Conservation (phyloP, 768 basidiomycete species). For the Pleurotus tuber-regium region DNA sequence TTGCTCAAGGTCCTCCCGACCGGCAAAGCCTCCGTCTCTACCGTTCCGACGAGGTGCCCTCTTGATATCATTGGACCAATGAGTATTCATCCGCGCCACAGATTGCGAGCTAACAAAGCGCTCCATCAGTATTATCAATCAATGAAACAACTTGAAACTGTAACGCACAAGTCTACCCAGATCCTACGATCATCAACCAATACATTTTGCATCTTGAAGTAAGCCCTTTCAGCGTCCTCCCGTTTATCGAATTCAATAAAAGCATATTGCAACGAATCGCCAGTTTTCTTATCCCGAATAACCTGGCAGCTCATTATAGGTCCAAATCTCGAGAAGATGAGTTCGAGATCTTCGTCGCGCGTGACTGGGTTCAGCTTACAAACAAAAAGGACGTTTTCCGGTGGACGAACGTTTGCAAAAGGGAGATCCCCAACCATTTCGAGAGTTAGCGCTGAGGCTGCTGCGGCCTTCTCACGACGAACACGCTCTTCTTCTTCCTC, state of each 20-base stretch:
- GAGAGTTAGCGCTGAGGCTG: slow-evolving; percentile 90
- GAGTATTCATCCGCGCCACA: slow-evolving; percentile 79
- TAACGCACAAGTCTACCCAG: slow-evolving; percentile 96
- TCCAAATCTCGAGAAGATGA: slow-evolving; percentile 96
- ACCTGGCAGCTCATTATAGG: slow-evolving; percentile 97
- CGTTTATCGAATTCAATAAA: slow-evolving; percentile 97
- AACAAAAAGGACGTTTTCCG: slow-evolving; percentile 97
- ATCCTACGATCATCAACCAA: slow-evolving; percentile 96
- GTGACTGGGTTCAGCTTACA: slow-evolving; percentile 98
- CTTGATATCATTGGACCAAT: slow-evolving; percentile 79
- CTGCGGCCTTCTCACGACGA: slow-evolving; percentile 84
- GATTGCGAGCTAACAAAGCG: slow-evolving; percentile 88
- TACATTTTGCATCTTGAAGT: slow-evolving; percentile 99
- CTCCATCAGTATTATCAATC: neutral
- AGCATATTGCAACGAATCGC: slow-evolving; percentile 96
- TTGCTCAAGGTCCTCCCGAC: slow-evolving; percentile 71
- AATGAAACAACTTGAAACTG: slow-evolving; percentile 1
- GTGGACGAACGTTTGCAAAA: slow-evolving; percentile 96
- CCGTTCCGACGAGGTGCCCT: slow-evolving; percentile 38
- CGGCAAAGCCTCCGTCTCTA: slow-evolving; percentile 57
- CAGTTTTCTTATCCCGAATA: slow-evolving; percentile 92
- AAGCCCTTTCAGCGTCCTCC: slow-evolving; percentile 95
- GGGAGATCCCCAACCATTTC: slow-evolving; percentile 99
- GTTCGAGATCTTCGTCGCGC: slow-evolving; percentile 91
- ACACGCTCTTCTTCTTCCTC: slow-evolving; percentile 83